Evolutionary conservation across 305 asterid genomes (phyloP).

Genomic region (Withania somnifera): DNA sequence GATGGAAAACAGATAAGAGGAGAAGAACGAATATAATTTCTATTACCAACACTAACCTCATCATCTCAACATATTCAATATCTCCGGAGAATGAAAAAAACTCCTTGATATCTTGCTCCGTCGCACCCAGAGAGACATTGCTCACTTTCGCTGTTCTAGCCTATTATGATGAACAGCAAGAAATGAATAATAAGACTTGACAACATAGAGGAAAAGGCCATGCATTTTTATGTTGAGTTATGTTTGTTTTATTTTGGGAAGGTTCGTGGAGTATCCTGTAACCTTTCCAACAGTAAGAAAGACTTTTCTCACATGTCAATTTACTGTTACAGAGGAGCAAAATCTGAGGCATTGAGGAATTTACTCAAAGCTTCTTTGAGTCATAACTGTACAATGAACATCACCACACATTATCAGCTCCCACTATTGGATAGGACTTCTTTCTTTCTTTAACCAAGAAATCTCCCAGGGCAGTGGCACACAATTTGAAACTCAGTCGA

Average conservation of each 20-base stretch:
- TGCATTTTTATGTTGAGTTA: neutral
- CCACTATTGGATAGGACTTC: neutral
- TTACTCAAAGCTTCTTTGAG: neutral
- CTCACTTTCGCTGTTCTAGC: slow-evolving; percentile 62
- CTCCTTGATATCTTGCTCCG: slow-evolving; percentile 67
- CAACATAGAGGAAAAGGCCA: neutral
- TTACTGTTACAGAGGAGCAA: neutral
- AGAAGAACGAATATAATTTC: neutral
- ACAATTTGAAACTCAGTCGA: neutral
- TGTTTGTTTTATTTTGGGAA: neutral
- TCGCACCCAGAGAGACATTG: slow-evolving; percentile 69
- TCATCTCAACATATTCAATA: slow-evolving; percentile 53
- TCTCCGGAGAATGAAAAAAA: slow-evolving; percentile 80
- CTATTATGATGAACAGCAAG: slow-evolving; percentile 22
- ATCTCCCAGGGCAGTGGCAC: neutral
- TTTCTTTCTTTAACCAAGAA: neutral
- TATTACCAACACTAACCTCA: slow-evolving; percentile 27
- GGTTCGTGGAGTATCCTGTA: neutral
- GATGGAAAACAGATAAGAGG: neutral
- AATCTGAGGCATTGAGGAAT: neutral
- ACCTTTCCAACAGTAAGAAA: neutral
- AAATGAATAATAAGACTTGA: neutral
- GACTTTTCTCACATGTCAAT: neutral
- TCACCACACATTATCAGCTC: neutral
- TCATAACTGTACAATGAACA: neutral